These are phyloP conservation scores for Telopea speciosissima DNA, from an alignment of 177 flowering plant species.

Conservation along the genomic window DNA sequence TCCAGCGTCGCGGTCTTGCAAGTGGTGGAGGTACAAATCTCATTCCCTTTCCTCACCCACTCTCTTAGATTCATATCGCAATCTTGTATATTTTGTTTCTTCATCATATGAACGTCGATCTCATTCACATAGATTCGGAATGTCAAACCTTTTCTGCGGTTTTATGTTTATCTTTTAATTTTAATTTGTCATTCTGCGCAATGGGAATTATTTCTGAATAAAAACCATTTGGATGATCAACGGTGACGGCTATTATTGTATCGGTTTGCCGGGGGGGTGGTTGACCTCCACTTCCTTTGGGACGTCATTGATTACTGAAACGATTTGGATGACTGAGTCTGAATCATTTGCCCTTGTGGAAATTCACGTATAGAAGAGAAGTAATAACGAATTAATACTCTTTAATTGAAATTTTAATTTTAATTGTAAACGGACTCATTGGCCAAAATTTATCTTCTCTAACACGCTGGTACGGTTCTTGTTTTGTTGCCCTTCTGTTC, in stretches of 20 bases:
- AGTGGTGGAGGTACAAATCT: constrained; percentile 36
- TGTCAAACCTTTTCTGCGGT: too few species aligned
- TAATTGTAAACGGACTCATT: background rate
- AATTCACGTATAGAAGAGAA: too few species aligned
- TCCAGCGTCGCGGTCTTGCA: constrained; percentile 54
- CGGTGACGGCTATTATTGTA: background rate
- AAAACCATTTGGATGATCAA: background rate
- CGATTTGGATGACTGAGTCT: too few species aligned
- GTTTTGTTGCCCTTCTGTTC: too few species aligned
- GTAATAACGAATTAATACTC: too few species aligned
- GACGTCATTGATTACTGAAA: background rate
- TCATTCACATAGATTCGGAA: background rate
- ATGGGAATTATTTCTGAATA: too few species aligned
- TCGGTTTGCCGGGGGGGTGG: background rate
- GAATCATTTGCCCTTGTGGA: too few species aligned
- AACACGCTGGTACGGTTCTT: too few species aligned
- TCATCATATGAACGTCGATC: background rate
- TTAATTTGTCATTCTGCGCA: too few species aligned
- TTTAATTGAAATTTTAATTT: background rate
- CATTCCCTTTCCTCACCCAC: background rate
- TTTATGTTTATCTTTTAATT: too few species aligned
- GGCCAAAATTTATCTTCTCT: background rate
- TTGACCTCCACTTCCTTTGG: background rate
- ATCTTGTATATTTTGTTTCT: background rate
- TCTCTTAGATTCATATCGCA: too few species aligned